A percentile compares a stretch with the other conserved stretches of the same genome.
Evolutionary conservation across 1,284 basidiomycete genomes (phyloP).

Genomic region (Paramarasmius palmivorus): DNA sequence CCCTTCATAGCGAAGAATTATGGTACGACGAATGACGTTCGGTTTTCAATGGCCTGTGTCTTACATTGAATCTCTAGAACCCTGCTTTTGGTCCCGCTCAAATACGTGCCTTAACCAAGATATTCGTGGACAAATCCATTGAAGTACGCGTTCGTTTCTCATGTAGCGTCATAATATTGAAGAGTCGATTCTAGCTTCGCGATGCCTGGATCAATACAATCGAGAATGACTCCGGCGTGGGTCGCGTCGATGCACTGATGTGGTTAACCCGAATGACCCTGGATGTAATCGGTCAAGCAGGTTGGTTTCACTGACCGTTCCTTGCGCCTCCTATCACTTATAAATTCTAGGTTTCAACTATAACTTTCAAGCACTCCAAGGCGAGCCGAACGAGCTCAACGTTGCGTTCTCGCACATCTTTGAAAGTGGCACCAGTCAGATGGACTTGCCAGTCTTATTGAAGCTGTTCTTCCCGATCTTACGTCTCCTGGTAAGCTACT

Average conservation of each 20-base stretch:
- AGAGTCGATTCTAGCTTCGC: conserved; percentile 22
- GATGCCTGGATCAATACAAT: conserved; percentile 22
- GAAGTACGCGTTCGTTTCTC: not conserved
- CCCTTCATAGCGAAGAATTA: conserved; percentile 16
- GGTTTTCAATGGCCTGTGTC: not conserved
- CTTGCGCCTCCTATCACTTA: not conserved
- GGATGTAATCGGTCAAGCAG: conserved; percentile 53
- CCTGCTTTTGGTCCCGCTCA: conserved; percentile 58
- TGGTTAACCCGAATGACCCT: conserved; percentile 47
- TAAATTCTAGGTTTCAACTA: conserved; percentile 21
- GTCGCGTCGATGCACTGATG: conserved; percentile 36
- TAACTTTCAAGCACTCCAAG: not conserved
- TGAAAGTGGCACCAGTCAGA: not conserved
- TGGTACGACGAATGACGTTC: conserved; percentile 1
- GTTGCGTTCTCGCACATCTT: conserved; percentile 4
- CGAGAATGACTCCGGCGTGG: conserved; percentile 7
- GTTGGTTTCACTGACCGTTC: conserved; percentile 18
- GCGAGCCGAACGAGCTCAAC: not conserved
- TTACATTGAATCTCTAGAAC: conserved; percentile 36
- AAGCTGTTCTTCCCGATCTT: conserved; percentile 23
- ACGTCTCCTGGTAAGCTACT: conserved; percentile 11
- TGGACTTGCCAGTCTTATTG: conserved; percentile 15
- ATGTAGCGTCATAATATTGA: conserved; percentile 9
- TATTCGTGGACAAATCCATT: conserved; percentile 37
- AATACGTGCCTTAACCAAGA: conserved; percentile 51